Conservation (phyloP, 805 yeast species). For the Lipomyces lipofer region DNA sequence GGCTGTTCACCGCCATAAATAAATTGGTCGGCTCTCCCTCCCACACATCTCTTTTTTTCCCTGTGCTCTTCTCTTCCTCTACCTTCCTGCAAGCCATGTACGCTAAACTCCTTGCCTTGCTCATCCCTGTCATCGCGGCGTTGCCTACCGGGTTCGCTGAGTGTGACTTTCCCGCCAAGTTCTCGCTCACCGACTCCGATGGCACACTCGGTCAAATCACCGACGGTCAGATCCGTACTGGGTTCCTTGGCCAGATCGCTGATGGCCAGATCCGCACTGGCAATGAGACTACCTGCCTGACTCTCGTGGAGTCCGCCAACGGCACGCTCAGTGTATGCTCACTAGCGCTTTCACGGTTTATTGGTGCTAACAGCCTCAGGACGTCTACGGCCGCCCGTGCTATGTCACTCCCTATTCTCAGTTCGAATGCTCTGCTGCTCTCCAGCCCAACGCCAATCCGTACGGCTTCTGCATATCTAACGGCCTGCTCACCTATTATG, state of each 20-base stretch:
- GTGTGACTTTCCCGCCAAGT: conserved; percentile 7
- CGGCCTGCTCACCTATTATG: conserved; percentile 25
- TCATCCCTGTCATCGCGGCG: background rate
- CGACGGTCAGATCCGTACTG: conserved; percentile 30
- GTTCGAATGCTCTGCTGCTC: conserved; percentile 31
- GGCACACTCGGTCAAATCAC: conserved; percentile 23
- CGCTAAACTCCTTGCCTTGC: conserved; percentile 3
- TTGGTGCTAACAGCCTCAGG: conserved; percentile 9
- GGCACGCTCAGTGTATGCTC: conserved; percentile 27
- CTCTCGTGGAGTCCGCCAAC: conserved; percentile 15
- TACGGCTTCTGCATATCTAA: conserved; percentile 26
- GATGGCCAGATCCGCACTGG: conserved; percentile 32
- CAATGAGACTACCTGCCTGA: conserved; percentile 21
- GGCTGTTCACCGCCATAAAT: too few relatives aligned
- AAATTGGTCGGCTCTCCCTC: too few relatives aligned
- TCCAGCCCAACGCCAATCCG: conserved; percentile 27
- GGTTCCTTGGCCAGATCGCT: conserved; percentile 29
- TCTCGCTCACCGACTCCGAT: conserved; percentile 19
- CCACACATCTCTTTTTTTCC: too few relatives aligned
- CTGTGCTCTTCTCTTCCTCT: too few relatives aligned
- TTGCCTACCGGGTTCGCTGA: background rate
- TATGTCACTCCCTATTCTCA: conserved; percentile 31
- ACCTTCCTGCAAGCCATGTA: too few relatives aligned
- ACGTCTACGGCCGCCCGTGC: conserved; percentile 29
- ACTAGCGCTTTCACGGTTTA: background rate